Evolutionary conservation across 306 rosid species (phyloP), one percentile per base, ranked within the genome.

Genomic region (Canavalia ensiformis): DNA sequence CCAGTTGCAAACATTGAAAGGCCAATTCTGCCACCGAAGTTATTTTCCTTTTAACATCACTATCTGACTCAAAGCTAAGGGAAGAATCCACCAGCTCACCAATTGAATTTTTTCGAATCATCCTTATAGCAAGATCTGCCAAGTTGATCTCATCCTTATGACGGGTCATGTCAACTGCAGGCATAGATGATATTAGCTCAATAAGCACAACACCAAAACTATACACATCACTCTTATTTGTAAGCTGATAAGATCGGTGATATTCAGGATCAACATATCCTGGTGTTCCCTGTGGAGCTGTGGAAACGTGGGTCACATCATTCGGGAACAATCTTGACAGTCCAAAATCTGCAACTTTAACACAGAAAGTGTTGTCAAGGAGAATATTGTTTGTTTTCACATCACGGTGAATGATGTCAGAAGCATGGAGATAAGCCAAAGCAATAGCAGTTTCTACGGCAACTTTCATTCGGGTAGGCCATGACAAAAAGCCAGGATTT

Each of bases 261-360:
- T 93, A 90, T 51, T 91, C 94, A 0, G 93, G 97, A 30, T 92
- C 93, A 28, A 90, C 78, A 62, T 90, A 90, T 3, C 95, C 97
- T 0, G 90, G 97, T 0, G 90, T 86, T 31, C 95, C 97, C 64
- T 85, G 92, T 55, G 97, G 97, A 66, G 90, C 83, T 3, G 92
- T 90, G 18, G 94, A 92, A 58, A 92, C 88, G 30, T 90, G 93
- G 0, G 87, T 89, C n/a, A 88, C 93, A 31, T 90, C 84, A 5
- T 74, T 33, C 1, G 95, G 94, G 73, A 90, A 84, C n/a, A 83
- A 41, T 37, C 92, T 63, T 6, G 94, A 88, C 4, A 92, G 82
- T 13, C 97, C 97, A 52, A 89, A 92, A 42, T 92, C 97, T 1
- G 93, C 97, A 68, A 92, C 97, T 59, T 92, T 89, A 50, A 92